Conservation (phyloP, 2,329 filamentous ascomycete species). For the Fusarium ambrosium region DNA sequence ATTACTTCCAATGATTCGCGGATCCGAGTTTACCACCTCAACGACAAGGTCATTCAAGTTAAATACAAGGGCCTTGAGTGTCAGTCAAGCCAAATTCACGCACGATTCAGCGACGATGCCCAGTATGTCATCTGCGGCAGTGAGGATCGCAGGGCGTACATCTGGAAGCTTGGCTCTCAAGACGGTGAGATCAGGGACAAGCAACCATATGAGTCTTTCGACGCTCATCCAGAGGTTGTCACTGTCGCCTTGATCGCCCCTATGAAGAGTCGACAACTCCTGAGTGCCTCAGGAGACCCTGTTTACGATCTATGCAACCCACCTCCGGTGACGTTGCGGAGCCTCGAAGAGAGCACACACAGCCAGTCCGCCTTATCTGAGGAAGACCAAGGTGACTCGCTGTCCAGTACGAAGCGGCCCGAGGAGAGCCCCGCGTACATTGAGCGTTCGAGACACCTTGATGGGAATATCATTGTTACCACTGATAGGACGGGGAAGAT, state of each 20-base stretch:
- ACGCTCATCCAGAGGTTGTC: slow-evolving; percentile 89
- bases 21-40: slow-evolving; percentile 88
- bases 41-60: slow-evolving; percentile 85
- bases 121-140: slow-evolving; percentile 92
- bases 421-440: slow-evolving; percentile 84
- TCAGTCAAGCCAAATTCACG: slow-evolving; percentile 88
- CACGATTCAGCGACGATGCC: slow-evolving; percentile 88
- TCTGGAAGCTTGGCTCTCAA: slow-evolving; percentile 75
- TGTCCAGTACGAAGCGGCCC: slow-evolving; percentile 57
- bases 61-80: slow-evolving; percentile 96
- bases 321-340: slow-evolving; percentile 86
- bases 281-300: slow-evolving; percentile 87
- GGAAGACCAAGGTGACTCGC: slow-evolving; percentile 52
- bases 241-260: slow-evolving; percentile 92
- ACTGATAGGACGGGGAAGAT: slow-evolving; percentile 90
- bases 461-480: slow-evolving; percentile 92
- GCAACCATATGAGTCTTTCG: slow-evolving; percentile 87
- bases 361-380: slow-evolving; percentile 59
- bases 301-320: slow-evolving; percentile 98
- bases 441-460: slow-evolving; percentile 79
- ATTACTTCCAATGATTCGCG: slow-evolving; percentile 97
- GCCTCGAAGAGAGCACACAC: slow-evolving; percentile 72
- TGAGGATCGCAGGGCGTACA: slow-evolving; percentile 90
- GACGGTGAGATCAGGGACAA: slow-evolving; percentile 81
- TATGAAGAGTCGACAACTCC: slow-evolving; percentile 78